Percentiles rank a stretch among this genome's conserved stretches.
Conservation (phyloP, 768 basidiomycete genomes). For the Kwoniella sp. region DNA sequence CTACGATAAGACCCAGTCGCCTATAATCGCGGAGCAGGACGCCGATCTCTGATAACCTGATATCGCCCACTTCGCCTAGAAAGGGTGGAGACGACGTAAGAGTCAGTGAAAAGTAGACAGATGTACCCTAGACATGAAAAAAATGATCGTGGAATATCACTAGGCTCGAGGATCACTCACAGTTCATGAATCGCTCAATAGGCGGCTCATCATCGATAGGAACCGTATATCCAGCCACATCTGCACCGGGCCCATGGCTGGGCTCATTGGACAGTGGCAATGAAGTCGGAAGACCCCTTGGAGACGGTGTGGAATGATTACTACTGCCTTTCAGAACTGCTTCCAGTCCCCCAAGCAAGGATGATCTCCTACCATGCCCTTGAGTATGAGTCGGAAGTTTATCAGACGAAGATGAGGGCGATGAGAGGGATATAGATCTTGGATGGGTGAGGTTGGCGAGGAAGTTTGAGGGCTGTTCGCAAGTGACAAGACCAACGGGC, state of each 20-base stretch:
- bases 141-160: background rate
- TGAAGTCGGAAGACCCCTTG: constrained; percentile 6
- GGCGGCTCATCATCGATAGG: constrained; percentile 54
- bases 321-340: constrained; percentile 22
- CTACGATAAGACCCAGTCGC: constrained; percentile 60
- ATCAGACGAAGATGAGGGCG: constrained; percentile 24
- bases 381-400: background rate
- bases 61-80: constrained; percentile 72
- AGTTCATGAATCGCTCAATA: constrained; percentile 50
- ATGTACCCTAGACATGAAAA: background rate
- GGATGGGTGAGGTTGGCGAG: constrained; percentile 25
- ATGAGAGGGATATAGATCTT: constrained; percentile 17
- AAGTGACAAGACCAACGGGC: background rate
- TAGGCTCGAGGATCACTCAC: constrained; percentile 22
- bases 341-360: constrained; percentile 8
- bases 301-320: background rate
- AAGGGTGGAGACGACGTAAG: background rate
- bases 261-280: constrained; percentile 9
- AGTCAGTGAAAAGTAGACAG: constrained; percentile 41
- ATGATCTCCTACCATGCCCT: constrained; percentile 17
- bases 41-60: constrained; percentile 76
- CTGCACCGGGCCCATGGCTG: background rate
- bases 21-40: constrained; percentile 80
- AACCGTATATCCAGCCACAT: background rate
- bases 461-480: constrained; percentile 27